These are phyloP conservation scores for Clarireedia homoeocarpa DNA, from an alignment of 2,329 filamentous ascomycete species.

Conservation along the genomic window DNA sequence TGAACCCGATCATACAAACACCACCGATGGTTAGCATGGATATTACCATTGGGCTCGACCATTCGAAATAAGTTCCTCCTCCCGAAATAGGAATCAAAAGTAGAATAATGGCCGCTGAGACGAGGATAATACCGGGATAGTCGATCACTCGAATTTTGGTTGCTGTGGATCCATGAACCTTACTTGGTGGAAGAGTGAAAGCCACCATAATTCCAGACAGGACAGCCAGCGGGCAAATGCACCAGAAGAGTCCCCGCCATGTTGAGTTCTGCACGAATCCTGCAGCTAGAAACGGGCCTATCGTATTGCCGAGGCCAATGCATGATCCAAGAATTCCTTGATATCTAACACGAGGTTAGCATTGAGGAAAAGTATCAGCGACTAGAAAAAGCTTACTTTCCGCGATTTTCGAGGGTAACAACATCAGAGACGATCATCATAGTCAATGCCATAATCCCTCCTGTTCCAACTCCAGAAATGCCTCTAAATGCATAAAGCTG, in stretches of 20 bases:
- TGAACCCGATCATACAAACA: slow-evolving; percentile 39
- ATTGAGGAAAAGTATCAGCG: neutral
- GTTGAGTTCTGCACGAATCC: slow-evolving; percentile 32
- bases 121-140: slow-evolving; percentile 47
- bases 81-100: slow-evolving; percentile 57
- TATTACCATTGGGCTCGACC: slow-evolving; percentile 50
- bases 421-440: slow-evolving; percentile 58
- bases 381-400: slow-evolving; percentile 36
- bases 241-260: slow-evolving; percentile 40
- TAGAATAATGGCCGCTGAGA: slow-evolving; percentile 48
- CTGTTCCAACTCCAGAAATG: slow-evolving; percentile 52
- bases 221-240: slow-evolving; percentile 44
- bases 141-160: slow-evolving; percentile 49
- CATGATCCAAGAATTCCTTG: slow-evolving; percentile 37
- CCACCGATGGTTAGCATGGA: slow-evolving; percentile 47
- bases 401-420: slow-evolving; percentile 49
- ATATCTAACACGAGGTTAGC: slow-evolving; percentile 22
- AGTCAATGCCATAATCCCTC: slow-evolving; percentile 49
- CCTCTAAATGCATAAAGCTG: slow-evolving; percentile 56
- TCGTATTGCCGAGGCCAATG: slow-evolving; percentile 35
- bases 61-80: slow-evolving; percentile 48
- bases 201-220: slow-evolving; percentile 38
- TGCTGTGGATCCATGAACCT: slow-evolving; percentile 38
- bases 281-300: slow-evolving; percentile 38
- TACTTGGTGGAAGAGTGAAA: slow-evolving; percentile 44